phyloP scores from a whole-genome alignment of 2,329 filamentous ascomycete genomes.

The Curvularia sp. region DNA sequence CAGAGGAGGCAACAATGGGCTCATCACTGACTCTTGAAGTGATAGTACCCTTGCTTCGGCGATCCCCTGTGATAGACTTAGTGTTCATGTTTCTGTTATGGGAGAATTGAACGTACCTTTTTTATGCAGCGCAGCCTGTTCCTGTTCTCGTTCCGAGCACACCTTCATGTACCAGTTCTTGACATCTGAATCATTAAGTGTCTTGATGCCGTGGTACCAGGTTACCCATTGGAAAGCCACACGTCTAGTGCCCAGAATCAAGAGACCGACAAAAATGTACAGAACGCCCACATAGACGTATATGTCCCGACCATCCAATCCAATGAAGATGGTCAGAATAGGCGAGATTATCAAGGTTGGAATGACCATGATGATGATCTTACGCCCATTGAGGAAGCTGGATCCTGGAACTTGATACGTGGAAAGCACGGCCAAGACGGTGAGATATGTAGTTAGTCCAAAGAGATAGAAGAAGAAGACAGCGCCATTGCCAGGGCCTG shows the following conservation, averaged over 20 bases:
- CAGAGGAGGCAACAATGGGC: conserved; percentile 41
- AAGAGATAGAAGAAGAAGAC: conserved; percentile 68
- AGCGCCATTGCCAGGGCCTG: conserved; percentile 56
- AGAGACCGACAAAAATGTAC: conserved; percentile 60
- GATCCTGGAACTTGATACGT: conserved; percentile 60
- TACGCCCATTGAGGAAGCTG: conserved; percentile 65
- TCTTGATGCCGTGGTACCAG: conserved; percentile 62
- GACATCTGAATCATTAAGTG: conserved; percentile 59
- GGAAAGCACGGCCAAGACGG: conserved; percentile 59
- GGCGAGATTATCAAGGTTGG: conserved; percentile 65
- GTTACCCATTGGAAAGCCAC: conserved; percentile 66
- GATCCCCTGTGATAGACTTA: conserved; percentile 25
- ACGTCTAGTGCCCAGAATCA: conserved; percentile 62
- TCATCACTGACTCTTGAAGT: conserved; percentile 38
- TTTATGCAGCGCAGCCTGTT: background rate
- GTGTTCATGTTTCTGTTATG: background rate
- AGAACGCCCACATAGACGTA: conserved; percentile 64
- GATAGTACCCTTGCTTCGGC: conserved; percentile 26
- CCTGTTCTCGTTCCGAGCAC: conserved; percentile 26
- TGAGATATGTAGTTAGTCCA: conserved; percentile 65
- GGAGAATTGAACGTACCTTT: conserved; percentile 24
- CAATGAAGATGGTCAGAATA: conserved; percentile 61
- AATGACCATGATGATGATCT: conserved; percentile 62
- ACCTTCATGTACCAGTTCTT: conserved; percentile 58
- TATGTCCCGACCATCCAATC: conserved; percentile 60